phyloP scores from a whole-genome alignment of 2,329 filamentous ascomycete species.

The Mariannaea elegans region DNA sequence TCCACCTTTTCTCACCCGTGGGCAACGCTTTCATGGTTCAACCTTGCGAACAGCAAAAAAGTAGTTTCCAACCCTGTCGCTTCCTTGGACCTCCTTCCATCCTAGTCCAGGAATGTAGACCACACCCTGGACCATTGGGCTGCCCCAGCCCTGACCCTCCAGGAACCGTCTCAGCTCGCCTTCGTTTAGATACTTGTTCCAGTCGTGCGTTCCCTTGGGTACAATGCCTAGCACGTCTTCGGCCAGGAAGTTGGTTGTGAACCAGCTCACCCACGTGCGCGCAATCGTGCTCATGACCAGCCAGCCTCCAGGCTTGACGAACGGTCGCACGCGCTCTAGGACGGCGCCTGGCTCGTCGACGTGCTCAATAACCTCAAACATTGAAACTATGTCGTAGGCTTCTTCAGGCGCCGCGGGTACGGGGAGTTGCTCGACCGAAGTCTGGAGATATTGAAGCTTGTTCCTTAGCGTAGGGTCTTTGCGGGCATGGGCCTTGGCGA shows the following conservation, averaged over 20 bases:
- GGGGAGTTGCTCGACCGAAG: slow-evolving; percentile 76
- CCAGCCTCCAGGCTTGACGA: slow-evolving; percentile 92
- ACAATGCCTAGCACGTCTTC: slow-evolving; percentile 90
- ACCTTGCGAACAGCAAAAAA: slow-evolving; percentile 82
- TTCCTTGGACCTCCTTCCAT: slow-evolving; percentile 83
- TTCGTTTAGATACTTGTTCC: slow-evolving; percentile 94
- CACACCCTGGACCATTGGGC: slow-evolving; percentile 75
- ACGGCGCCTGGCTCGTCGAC: slow-evolving; percentile 80
- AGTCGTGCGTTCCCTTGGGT: slow-evolving; percentile 93
- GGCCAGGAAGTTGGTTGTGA: slow-evolving; percentile 91
- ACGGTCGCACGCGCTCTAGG: slow-evolving; percentile 73
- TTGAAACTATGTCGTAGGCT: slow-evolving; percentile 80
- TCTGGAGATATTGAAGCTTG: slow-evolving; percentile 78
- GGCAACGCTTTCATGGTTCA: slow-evolving; percentile 18
- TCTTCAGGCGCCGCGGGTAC: slow-evolving; percentile 48
- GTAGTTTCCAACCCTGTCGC: slow-evolving; percentile 92
- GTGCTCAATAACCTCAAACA: slow-evolving; percentile 97
- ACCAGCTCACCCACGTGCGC: slow-evolving; percentile 85
- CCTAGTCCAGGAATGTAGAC: slow-evolving; percentile 90
- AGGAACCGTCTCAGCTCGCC: slow-evolving; percentile 73
- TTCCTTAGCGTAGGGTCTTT: slow-evolving; percentile 73
- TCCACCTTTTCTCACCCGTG: background rate
- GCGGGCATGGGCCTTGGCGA: slow-evolving; percentile 79
- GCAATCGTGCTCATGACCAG: slow-evolving; percentile 92
- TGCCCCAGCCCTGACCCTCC: slow-evolving; percentile 65